phyloP scores from a whole-genome alignment of 2,329 filamentous ascomycete species.

The Myriangium duriaei region DNA sequence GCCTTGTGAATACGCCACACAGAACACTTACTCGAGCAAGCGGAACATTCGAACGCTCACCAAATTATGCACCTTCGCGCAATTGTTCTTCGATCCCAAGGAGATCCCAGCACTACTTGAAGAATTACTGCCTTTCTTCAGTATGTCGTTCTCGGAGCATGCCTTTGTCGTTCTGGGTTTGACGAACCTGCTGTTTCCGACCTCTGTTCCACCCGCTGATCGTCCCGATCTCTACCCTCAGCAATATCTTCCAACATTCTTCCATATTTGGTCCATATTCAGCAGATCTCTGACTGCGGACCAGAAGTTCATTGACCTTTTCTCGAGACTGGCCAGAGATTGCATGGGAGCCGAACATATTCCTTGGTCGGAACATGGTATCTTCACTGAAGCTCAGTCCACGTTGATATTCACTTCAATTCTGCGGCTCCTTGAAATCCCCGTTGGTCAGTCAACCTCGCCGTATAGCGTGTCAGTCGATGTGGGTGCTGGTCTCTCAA shows the following conservation, averaged over 20 bases:
- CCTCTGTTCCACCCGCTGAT: slow-evolving; percentile 59
- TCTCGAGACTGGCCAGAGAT: slow-evolving; percentile 78
- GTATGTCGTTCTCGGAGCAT: slow-evolving; percentile 80
- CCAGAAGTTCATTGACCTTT: slow-evolving; percentile 74
- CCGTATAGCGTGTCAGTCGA: slow-evolving; percentile 76
- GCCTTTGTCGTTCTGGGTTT: slow-evolving; percentile 86
- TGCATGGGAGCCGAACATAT: slow-evolving; percentile 63
- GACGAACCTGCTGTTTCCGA: slow-evolving; percentile 79
- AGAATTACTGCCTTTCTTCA: slow-evolving; percentile 54
- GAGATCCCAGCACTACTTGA: slow-evolving; percentile 62
- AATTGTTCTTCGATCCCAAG: slow-evolving; percentile 82
- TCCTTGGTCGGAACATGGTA: slow-evolving; percentile 71
- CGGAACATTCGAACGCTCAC: slow-evolving; percentile 61
- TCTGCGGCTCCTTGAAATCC: slow-evolving; percentile 81
- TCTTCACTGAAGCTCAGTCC: slow-evolving; percentile 86
- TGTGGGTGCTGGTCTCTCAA: slow-evolving; percentile 65
- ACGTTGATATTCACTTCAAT: slow-evolving; percentile 87
- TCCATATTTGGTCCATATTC: slow-evolving; percentile 91
- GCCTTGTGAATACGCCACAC: slow-evolving; percentile 63
- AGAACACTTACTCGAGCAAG: slow-evolving; percentile 43
- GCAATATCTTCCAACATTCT: slow-evolving; percentile 82
- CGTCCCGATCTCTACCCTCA: slow-evolving; percentile 70
- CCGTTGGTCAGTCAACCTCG: slow-evolving; percentile 88
- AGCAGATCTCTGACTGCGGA: slow-evolving; percentile 82
- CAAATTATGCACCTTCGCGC: slow-evolving; percentile 80